Evolutionary conservation across 2,329 filamentous ascomycete genomes (phyloP).

Genomic region (Calonectria hawksworthii): DNA sequence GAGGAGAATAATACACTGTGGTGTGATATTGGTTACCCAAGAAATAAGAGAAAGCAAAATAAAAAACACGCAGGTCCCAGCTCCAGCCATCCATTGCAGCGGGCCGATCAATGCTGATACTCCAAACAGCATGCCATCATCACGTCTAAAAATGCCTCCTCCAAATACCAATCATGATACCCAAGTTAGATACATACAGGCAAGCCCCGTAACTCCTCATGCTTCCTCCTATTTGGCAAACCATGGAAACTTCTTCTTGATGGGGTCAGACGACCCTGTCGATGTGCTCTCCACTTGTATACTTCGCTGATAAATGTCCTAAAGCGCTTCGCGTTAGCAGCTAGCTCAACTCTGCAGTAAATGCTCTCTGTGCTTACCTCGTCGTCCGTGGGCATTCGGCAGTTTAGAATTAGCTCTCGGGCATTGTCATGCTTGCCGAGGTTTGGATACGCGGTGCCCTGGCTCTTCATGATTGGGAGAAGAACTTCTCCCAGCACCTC

Average conservation of each 20-base stretch:
- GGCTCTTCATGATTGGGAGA: constrained; percentile 90
- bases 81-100: constrained; percentile 23
- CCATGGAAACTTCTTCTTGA: constrained; percentile 78
- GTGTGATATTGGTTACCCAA: constrained; percentile 20
- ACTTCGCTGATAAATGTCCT: constrained; percentile 77
- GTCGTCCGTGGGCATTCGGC: constrained; percentile 85
- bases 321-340: constrained; percentile 41
- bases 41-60: constrained; percentile 9
- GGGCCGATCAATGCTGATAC: constrained; percentile 25
- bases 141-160: constrained; percentile 41
- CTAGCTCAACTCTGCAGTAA: neutral
- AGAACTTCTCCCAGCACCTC: constrained; percentile 95
- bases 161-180: constrained; percentile 26
- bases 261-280: constrained; percentile 60
- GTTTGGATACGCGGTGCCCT: constrained; percentile 85
- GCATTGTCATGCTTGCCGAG: constrained; percentile 78
- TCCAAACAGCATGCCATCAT: constrained; percentile 29
- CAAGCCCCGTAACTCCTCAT: constrained; percentile 45
- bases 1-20: constrained; percentile 5
- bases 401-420: constrained; percentile 83
- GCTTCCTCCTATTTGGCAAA: constrained; percentile 63
- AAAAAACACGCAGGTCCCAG: constrained; percentile 25
- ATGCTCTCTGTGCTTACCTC: constrained; percentile 73
- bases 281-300: constrained; percentile 68
- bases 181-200: constrained; percentile 28